phyloP scores from a whole-genome alignment of 2,329 filamentous ascomycete species.

The Penicillium sp. region DNA sequence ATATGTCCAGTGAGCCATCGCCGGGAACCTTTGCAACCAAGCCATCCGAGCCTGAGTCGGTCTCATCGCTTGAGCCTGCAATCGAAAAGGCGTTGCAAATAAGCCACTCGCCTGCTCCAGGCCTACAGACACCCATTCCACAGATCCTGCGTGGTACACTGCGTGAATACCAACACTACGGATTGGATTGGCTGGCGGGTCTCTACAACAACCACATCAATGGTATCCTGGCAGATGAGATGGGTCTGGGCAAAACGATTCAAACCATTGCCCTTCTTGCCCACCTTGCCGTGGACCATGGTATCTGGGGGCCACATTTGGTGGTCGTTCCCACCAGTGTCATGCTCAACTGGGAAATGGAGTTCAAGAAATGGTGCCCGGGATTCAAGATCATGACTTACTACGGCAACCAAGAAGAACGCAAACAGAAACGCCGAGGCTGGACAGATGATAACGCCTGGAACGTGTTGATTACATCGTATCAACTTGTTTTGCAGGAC shows the following conservation, averaged over 20 bases:
- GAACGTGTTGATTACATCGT: constrained; percentile 98
- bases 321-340: constrained; percentile 97
- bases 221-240: constrained; percentile 94
- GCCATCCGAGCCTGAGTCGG: constrained; percentile 46
- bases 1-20: constrained; percentile 44
- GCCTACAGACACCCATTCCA: constrained; percentile 69
- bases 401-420: constrained; percentile 90
- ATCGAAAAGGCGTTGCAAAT: constrained; percentile 37
- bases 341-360: constrained; percentile 99
- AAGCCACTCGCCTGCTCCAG: constrained; percentile 43
- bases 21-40: constrained; percentile 47
- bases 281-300: constrained; percentile 84
- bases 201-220: constrained; percentile 92
- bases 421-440: constrained; percentile 83
- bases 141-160: constrained; percentile 83
- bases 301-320: constrained; percentile 93
- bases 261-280: constrained; percentile 94
- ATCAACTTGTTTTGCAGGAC: constrained; percentile 93
- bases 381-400: constrained; percentile 98
- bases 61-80: constrained; percentile 42
- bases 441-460: constrained; percentile 93
- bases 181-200: constrained; percentile 94
- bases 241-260: constrained; percentile 97
- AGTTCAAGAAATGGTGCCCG: constrained; percentile 97
- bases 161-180: constrained; percentile 93